Percentiles rank a stretch among this genome's conserved stretches.
These are phyloP conservation scores for Euryodendron excelsum DNA, from an alignment of 148 eudicot species.

Conservation along the genomic window DNA sequence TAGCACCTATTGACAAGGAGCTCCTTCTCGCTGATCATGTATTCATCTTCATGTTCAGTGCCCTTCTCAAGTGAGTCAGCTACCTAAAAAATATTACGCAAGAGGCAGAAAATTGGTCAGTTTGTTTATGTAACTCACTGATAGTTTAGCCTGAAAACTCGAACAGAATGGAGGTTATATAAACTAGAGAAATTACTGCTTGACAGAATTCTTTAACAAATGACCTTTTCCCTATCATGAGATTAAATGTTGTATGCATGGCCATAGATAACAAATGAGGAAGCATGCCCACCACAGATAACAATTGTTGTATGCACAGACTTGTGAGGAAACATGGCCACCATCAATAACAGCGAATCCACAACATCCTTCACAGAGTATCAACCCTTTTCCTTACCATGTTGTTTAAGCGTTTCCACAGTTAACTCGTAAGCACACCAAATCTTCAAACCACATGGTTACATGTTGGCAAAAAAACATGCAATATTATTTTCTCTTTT, in stretches of 20 bases:
- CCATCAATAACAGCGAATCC: too few relatives aligned
- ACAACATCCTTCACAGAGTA: neutral
- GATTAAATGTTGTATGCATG: conserved; percentile 6
- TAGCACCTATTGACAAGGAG: conserved; percentile 88
- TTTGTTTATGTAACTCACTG: neutral
- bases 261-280: too few relatives aligned
- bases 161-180: neutral
- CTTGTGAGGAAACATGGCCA: too few relatives aligned
- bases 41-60: conserved; percentile 98
- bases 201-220: neutral
- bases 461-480: too few relatives aligned
- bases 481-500: too few relatives aligned
- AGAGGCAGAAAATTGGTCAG: neutral
- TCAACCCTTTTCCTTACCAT: too few relatives aligned
- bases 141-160: neutral
- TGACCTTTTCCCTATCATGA: neutral
- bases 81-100: conserved; percentile 48
- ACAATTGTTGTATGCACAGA: too few relatives aligned
- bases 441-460: neutral
- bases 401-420: neutral
- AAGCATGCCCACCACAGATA: too few relatives aligned
- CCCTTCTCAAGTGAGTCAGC: conserved; percentile 99
- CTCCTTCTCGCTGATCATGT: conserved; percentile 98
- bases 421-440: neutral
- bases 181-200: neutral